These are phyloP conservation scores for Paramecium bursaria DNA, from an alignment of 73 alveolate genomes.

Conservation along the genomic window DNA sequence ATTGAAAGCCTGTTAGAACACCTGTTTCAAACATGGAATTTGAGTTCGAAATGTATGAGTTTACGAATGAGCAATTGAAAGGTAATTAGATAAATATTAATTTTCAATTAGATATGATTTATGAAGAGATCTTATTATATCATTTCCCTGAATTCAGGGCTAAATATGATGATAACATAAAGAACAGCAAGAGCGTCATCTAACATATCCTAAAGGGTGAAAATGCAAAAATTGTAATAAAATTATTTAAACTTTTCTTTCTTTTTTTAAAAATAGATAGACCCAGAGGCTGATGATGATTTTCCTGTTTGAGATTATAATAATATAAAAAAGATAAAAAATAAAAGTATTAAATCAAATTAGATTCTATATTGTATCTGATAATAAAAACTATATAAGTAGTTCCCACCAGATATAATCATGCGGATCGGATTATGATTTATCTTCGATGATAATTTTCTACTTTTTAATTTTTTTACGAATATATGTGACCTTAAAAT, in stretches of 20 bases:
- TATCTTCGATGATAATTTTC: too few species aligned
- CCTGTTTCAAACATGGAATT: slow-evolving; percentile 65
- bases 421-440: too few species aligned
- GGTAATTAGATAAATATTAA: slow-evolving; percentile 39
- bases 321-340: too few species aligned
- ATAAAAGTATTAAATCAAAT: too few species aligned
- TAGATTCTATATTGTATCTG: too few species aligned
- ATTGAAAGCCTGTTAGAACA: slow-evolving; percentile 23
- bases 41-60: slow-evolving; percentile 67
- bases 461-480: too few species aligned
- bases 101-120: slow-evolving; percentile 48
- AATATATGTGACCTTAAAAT: too few species aligned
- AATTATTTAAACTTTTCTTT: too few species aligned
- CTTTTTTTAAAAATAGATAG: too few species aligned
- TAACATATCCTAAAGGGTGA: slow-evolving; percentile 64
- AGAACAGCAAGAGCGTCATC: slow-evolving; percentile 52
- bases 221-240: slow-evolving; percentile 36
- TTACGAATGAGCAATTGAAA: slow-evolving; percentile 63
- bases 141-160: slow-evolving; percentile 67
- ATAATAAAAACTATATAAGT: too few species aligned
- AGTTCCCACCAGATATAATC: too few species aligned
- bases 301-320: slow-evolving; percentile 59
- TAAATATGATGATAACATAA: slow-evolving; percentile 54
- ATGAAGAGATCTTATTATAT: slow-evolving; percentile 68
- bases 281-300: slow-evolving; percentile 64